phyloP scores from a whole-genome alignment of 176 grass and related monocot species.

The Lolium perenne region DNA sequence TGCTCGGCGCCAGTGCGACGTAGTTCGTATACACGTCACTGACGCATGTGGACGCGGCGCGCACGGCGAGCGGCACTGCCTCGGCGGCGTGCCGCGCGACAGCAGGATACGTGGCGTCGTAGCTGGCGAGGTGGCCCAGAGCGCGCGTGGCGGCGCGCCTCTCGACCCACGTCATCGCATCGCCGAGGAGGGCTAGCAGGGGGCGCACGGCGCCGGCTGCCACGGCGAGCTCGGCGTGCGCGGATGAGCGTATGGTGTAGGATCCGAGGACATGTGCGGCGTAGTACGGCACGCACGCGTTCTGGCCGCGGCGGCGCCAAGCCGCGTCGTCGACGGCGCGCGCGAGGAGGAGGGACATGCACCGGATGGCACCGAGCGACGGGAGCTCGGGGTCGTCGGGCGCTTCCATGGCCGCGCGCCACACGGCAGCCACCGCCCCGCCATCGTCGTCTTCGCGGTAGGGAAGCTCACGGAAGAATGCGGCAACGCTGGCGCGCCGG shows the following conservation, averaged over 20 bases:
- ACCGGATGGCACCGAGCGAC: slow-evolving; percentile 77
- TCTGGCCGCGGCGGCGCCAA: slow-evolving; percentile 60
- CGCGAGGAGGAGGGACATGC: slow-evolving; percentile 80
- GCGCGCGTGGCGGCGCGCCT: slow-evolving; percentile 77
- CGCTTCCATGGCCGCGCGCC: slow-evolving; percentile 78
- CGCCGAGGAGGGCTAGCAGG: slow-evolving; percentile 62
- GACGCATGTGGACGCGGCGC: slow-evolving; percentile 63
- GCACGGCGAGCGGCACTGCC: slow-evolving; percentile 64
- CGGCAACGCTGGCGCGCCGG: slow-evolving; percentile 52
- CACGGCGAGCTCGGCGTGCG: slow-evolving; percentile 65
- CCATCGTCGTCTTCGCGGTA: slow-evolving; percentile 42
- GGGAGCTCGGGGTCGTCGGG: slow-evolving; percentile 82
- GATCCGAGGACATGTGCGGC: slow-evolving; percentile 85
- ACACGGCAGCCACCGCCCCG: slow-evolving; percentile 57
- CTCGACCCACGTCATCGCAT: slow-evolving; percentile 85
- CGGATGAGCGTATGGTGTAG: slow-evolving; percentile 78
- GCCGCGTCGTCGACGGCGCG: slow-evolving; percentile 58
- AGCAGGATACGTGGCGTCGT: slow-evolving; percentile 71
- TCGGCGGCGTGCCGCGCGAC: slow-evolving; percentile 62
- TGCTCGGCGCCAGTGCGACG: slow-evolving; percentile 40
- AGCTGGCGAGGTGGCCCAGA: slow-evolving; percentile 91
- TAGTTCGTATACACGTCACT: slow-evolving; percentile 56
- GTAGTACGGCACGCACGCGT: slow-evolving; percentile 79
- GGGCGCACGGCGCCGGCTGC: slow-evolving; percentile 64
- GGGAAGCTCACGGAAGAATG: slow-evolving; percentile 76